Evolutionary conservation across 495 filamentous ascomycete genomes (phyloP).

Genomic region (Neurospora sublineolata): DNA sequence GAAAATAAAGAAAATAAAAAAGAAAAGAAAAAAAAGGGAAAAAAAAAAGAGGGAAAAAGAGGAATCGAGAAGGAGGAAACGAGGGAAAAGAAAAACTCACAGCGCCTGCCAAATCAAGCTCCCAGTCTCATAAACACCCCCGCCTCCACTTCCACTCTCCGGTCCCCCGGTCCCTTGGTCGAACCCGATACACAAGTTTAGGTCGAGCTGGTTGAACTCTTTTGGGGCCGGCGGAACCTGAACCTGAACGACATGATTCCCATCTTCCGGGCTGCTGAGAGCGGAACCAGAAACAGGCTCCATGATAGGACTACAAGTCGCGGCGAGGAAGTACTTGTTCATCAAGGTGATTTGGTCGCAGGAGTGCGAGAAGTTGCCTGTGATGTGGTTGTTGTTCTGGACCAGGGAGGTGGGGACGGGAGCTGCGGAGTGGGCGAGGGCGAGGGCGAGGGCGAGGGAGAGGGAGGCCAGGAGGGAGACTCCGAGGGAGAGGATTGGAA

Average conservation of each 20-base stretch:
- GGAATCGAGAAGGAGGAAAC: no score
- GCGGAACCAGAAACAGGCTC: background rate
- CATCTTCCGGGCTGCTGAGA: background rate
- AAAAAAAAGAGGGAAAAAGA: no score
- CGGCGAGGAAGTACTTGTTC: conserved; percentile 3
- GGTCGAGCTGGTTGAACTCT: conserved; percentile 6
- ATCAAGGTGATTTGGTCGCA: conserved; percentile 9
- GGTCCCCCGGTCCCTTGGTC: background rate
- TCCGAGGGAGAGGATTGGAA: background rate
- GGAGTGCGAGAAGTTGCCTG: conserved; percentile 7
- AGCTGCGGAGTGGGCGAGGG: background rate
- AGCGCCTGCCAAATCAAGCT: background rate
- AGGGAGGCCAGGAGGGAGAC: no score
- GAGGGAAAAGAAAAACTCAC: background rate
- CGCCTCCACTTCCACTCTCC: conserved; percentile 1
- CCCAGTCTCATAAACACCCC: conserved; percentile 5
- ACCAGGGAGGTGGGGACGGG: background rate
- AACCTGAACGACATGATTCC: background rate
- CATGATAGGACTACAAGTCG: conserved; percentile 1
- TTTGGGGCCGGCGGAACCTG: background rate
- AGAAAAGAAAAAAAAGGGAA: no score
- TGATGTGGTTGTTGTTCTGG: background rate
- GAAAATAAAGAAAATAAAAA: no score
- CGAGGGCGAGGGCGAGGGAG: background rate
- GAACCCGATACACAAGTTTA: conserved; percentile 11